Evolutionary conservation across 805 yeast genomes (phyloP).

Genomic region (Lachancea mirantina): DNA sequence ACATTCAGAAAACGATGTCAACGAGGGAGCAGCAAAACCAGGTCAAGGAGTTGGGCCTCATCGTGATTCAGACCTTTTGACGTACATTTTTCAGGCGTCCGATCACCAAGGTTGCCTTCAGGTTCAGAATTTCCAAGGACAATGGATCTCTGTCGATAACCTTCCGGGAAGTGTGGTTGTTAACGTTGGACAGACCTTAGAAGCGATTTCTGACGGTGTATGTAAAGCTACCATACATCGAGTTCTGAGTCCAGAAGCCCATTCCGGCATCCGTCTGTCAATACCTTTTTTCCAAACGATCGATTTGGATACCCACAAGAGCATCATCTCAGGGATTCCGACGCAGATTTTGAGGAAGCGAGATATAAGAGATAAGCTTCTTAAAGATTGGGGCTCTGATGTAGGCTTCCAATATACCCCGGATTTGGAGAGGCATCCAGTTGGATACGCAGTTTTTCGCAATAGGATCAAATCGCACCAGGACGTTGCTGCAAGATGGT

Average conservation of each 20-base stretch:
- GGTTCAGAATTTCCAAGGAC: slow-evolving; percentile 47
- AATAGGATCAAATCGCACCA: slow-evolving; percentile 34
- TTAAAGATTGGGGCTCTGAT: slow-evolving; percentile 15
- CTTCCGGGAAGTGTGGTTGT: slow-evolving; percentile 44
- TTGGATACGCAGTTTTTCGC: slow-evolving; percentile 37
- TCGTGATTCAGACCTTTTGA: slow-evolving; percentile 56
- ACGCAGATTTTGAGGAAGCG: slow-evolving; percentile 9
- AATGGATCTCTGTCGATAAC: slow-evolving; percentile 51
- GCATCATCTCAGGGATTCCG: slow-evolving; percentile 11
- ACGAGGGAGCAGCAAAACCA: slow-evolving; percentile 23
- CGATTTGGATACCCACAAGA: slow-evolving; percentile 11
- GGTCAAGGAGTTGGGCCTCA: slow-evolving; percentile 59
- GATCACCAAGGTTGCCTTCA: slow-evolving; percentile 44
- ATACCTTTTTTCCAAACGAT: slow-evolving; percentile 21
- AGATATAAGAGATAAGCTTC: slow-evolving; percentile 14
- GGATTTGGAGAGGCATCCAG: slow-evolving; percentile 13
- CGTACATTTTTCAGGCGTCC: slow-evolving; percentile 53
- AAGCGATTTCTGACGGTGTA: slow-evolving; percentile 50
- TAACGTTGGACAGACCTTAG: slow-evolving; percentile 55
- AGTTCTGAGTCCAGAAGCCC: slow-evolving; percentile 39
- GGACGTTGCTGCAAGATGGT: slow-evolving; percentile 36
- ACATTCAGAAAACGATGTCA: slow-evolving; percentile 12
- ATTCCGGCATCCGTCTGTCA: slow-evolving; percentile 19
- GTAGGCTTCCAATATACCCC: slow-evolving; percentile 17
- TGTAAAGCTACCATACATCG: slow-evolving; percentile 55